Percentiles rank a stretch among this genome's conserved stretches.
These are phyloP conservation scores for Candida fluviatilis DNA, from an alignment of 805 yeast genomes.

Conservation along the genomic window DNA sequence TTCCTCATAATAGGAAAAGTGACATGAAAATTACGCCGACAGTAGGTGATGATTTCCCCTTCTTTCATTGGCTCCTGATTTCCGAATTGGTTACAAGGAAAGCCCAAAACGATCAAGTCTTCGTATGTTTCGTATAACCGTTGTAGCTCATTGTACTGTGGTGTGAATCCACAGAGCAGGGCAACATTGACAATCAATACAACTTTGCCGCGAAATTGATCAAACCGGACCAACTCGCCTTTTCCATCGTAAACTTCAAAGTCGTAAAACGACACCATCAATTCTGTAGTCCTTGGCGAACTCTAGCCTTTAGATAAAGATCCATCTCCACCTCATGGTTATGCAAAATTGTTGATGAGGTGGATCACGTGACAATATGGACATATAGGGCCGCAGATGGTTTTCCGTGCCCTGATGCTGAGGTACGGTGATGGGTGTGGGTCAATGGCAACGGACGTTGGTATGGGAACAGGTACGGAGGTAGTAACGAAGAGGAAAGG, in stretches of 20 bases:
- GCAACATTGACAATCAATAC: constrained; percentile 86
- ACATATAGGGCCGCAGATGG: no score
- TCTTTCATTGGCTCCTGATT: constrained; percentile 70
- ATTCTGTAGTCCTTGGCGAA: no score
- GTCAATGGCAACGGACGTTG: no score
- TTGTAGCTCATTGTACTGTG: constrained; percentile 74
- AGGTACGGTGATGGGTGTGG: no score
- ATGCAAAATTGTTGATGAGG: no score
- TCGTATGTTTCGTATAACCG: constrained; percentile 59
- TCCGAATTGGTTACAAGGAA: constrained; percentile 91
- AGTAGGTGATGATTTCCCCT: constrained; percentile 20
- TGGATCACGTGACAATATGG: no score
- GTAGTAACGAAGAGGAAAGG: no score
- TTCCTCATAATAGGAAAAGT: constrained; percentile 37
- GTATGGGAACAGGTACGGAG: no score
- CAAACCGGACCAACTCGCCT: constrained; percentile 57
- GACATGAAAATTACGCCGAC: constrained; percentile 23
- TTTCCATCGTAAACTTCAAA: constrained; percentile 60
- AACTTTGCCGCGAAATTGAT: constrained; percentile 68
- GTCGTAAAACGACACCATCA: constrained; percentile 45
- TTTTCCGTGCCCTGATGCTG: no score
- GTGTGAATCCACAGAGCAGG: constrained; percentile 72
- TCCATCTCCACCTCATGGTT: no score
- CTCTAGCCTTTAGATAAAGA: no score
- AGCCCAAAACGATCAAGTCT: constrained; percentile 70